Evolutionary conservation across 176 grass and related monocot genomes (phyloP).

Genomic region (Cenchrus fungigraminus): DNA sequence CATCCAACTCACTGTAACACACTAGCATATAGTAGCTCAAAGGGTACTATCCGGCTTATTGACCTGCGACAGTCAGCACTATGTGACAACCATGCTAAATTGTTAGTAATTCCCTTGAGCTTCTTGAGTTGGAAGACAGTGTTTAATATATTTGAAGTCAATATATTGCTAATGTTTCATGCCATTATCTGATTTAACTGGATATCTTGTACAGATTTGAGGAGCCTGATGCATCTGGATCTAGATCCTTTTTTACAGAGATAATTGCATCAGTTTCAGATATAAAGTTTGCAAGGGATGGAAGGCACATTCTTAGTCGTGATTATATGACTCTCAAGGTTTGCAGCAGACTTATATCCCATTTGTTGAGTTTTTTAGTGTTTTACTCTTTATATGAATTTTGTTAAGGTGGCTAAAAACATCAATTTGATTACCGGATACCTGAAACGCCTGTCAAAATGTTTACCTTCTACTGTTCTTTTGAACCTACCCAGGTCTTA

Average conservation of each 20-base stretch:
- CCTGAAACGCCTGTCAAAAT: constrained; percentile 16
- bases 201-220: constrained; percentile 68
- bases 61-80: constrained; percentile 90
- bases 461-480: constrained; percentile 10
- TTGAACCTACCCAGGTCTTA: not conserved
- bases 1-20: constrained; percentile 87
- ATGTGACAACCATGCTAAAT: constrained; percentile 82
- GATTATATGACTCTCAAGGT: constrained; percentile 99
- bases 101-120: constrained; percentile 62
- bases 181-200: constrained; percentile 25
- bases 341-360: not conserved
- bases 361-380: not conserved
- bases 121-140: constrained; percentile 42
- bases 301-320: constrained; percentile 89
- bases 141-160: not conserved
- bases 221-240: constrained; percentile 78
- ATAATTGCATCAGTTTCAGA: constrained; percentile 94
- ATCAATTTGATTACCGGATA: not conserved
- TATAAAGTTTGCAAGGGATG: constrained; percentile 82
- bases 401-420: not conserved
- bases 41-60: constrained; percentile 92
- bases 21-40: constrained; percentile 94
- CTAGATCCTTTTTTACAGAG: constrained; percentile 92
- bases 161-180: constrained; percentile 25
- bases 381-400: constrained; percentile 15